Evolutionary conservation across 495 filamentous ascomycete genomes (phyloP).

Genomic region (Letharia columbiana): DNA sequence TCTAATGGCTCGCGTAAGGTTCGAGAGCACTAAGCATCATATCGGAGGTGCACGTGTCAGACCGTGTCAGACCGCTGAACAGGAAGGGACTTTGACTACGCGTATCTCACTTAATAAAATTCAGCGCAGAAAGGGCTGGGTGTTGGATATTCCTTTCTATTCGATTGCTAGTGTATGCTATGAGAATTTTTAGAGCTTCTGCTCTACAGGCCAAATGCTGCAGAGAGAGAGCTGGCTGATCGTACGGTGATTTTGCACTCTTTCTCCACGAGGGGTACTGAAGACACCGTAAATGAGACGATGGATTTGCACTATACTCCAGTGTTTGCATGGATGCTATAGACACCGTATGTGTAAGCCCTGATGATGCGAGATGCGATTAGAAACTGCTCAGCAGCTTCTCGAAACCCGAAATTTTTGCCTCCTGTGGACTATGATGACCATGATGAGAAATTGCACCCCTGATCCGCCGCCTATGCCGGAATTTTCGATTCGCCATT

Average conservation of each 20-base stretch:
- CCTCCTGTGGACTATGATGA: background rate
- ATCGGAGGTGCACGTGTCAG: too few species aligned
- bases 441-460: background rate
- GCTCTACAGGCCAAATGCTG: background rate
- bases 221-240: background rate
- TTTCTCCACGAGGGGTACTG: background rate
- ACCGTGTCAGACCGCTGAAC: background rate
- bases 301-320: background rate
- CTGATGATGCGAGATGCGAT: background rate
- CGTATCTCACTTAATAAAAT: too few species aligned
- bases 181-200: background rate
- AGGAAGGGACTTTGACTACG: background rate
- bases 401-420: background rate
- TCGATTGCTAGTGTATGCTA: slow-evolving; percentile 11
- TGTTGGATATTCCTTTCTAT: background rate
- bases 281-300: background rate
- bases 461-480: background rate
- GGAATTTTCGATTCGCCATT: background rate
- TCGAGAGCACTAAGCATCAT: too few species aligned
- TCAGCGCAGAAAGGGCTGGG: background rate
- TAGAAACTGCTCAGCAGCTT: slow-evolving; percentile 11
- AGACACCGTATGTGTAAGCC: background rate
- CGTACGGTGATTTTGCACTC: background rate
- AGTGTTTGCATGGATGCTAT: slow-evolving; percentile 2
- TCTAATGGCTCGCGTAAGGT: too few species aligned